phyloP scores from a whole-genome alignment of 1,284 basidiomycete species.

The Baeospora myosura region DNA sequence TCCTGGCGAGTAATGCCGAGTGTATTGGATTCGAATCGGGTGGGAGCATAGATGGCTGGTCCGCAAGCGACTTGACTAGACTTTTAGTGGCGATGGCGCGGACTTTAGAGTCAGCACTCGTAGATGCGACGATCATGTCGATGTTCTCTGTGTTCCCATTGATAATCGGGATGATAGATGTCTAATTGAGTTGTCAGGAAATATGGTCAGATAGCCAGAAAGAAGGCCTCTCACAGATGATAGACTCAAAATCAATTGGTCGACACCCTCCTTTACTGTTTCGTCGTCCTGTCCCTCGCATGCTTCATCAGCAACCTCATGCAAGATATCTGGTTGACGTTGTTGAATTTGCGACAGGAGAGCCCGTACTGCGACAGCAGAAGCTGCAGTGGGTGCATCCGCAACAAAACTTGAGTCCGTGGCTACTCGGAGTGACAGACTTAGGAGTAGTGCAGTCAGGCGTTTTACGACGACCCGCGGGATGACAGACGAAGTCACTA shows the following conservation, averaged over 20 bases:
- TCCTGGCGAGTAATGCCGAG: constrained; percentile 54
- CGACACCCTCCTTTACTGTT: constrained; percentile 1
- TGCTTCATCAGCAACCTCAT: constrained; percentile 30
- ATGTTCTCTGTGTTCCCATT: constrained; percentile 22
- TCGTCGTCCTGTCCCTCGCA: constrained; percentile 19
- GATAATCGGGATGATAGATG: too few species aligned
- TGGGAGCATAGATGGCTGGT: not conserved
- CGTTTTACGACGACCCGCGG: constrained; percentile 31
- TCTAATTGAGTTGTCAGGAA: too few species aligned
- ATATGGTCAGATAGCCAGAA: too few species aligned
- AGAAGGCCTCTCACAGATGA: too few species aligned
- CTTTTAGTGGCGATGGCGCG: constrained; percentile 46
- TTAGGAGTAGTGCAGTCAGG: constrained; percentile 29
- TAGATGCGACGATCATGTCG: constrained; percentile 49
- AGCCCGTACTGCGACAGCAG: constrained; percentile 6
- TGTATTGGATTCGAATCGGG: too few species aligned
- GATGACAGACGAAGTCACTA: constrained; percentile 33
- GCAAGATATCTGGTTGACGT: constrained; percentile 44
- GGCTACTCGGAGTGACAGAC: constrained; percentile 17
- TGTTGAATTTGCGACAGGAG: constrained; percentile 42
- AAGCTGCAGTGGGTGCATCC: constrained; percentile 13
- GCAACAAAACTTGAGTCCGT: too few species aligned
- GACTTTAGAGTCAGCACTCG: constrained; percentile 41
- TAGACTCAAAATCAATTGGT: constrained; percentile 3
- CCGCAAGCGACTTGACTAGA: constrained; percentile 33